Evolutionary conservation across 805 yeast genomes (phyloP), one percentile per base, ranked within the genome.

Genomic region (Starmerella floris): DNA sequence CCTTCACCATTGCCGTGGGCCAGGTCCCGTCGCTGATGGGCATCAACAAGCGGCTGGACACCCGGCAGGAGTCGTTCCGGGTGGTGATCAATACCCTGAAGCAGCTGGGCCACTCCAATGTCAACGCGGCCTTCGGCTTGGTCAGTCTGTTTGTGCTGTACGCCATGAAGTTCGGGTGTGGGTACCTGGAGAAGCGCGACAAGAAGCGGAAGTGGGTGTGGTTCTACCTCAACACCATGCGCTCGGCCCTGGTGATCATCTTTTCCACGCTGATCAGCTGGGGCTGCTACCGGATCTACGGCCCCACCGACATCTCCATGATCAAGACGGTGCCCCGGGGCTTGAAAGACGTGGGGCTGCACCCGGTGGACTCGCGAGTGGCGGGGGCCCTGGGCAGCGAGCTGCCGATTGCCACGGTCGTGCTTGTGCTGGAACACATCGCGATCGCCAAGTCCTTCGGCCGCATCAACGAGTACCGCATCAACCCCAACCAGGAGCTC

Each of bases 361-460:
- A 80, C 76, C 62, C 59, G 3, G 59, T 81, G 19, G 84, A 88
- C 30, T 55, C 63, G 6, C 79, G 78, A 2, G 63, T 83, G 30
- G 64, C 76, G 31, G 53, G 63, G 8, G 73, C 70, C 28, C 62
- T 87, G 60, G 91, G 82, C 13, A 63, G 78, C 3, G 88, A 85
- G 55, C 64, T 87, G 39, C 96, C 96, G 8, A 88, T 87, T 37
- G 79, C 95, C 15, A 72, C 78, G 19, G 79, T 87, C 53, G 77
- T 87, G 46, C 69, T 87, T 54, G 71, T 87, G 50, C 69, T 87
- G 52, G 96, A 87, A 62, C 96, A 87, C 61, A 87, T 87, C 58
- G 85, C 96, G 40, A 87, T 87, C 53, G 70, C 96, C 40, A 87
- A 85, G 62, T 83, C 95, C 1, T 87, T 87, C 57, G 96, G 95